A percentile compares a stretch with the other conserved stretches of the same genome.
These are phyloP conservation scores for Leccinum proximum DNA, from an alignment of 1,284 basidiomycete genomes.

Conservation along the genomic window DNA sequence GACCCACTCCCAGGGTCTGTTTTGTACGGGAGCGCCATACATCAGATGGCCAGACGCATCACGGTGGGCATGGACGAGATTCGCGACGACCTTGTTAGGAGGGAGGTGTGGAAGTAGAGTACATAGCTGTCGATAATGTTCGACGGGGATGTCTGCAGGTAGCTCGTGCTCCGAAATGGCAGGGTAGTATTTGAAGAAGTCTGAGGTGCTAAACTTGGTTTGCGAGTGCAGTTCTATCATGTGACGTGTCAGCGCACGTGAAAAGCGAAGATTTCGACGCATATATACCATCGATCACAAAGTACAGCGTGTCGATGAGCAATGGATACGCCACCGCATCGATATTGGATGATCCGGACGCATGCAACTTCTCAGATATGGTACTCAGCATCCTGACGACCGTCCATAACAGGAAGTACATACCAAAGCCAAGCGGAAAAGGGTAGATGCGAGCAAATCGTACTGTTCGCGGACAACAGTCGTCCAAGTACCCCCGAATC, in stretches of 20 bases:
- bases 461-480: conserved; percentile 45
- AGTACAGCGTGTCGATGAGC: conserved; percentile 70
- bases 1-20: conserved; percentile 84
- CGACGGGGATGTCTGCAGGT: conserved; percentile 49
- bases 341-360: conserved; percentile 41
- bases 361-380: conserved; percentile 40
- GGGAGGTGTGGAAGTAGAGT: conserved; percentile 46
- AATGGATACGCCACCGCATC: conserved; percentile 60
- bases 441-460: conserved; percentile 39
- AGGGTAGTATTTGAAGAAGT: conserved; percentile 66
- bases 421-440: conserved; percentile 59
- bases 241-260: neutral
- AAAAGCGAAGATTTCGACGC: neutral
- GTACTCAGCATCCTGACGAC: conserved; percentile 10
- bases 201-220: conserved; percentile 42
- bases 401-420: conserved; percentile 23
- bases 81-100: conserved; percentile 46
- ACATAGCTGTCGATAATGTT: conserved; percentile 53
- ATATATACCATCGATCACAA: conserved; percentile 65
- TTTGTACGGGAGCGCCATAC: conserved; percentile 52
- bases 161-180: conserved; percentile 46
- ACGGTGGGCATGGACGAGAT: conserved; percentile 55
- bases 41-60: conserved; percentile 42
- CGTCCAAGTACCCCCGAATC: conserved; percentile 61
- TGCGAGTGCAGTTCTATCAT: conserved; percentile 59